phyloP scores from a whole-genome alignment of 2,329 filamentous ascomycete genomes.

The Penicillium capsulatum region DNA sequence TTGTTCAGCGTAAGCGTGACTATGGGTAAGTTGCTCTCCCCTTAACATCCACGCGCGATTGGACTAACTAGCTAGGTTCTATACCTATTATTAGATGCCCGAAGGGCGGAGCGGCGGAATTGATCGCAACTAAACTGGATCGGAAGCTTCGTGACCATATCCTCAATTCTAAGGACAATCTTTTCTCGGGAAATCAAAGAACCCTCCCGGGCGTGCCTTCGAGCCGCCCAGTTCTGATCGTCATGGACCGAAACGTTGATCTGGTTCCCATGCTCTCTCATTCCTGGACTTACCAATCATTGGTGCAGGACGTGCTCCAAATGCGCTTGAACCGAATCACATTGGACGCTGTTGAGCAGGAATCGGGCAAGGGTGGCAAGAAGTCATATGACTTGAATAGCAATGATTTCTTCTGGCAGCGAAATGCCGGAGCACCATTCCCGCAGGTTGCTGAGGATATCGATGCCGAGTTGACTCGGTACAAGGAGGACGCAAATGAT shows the following conservation, averaged over 20 bases:
- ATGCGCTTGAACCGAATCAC: constrained; percentile 92
- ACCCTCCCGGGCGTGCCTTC: constrained; percentile 61
- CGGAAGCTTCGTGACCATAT: constrained; percentile 94
- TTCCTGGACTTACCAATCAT: constrained; percentile 84
- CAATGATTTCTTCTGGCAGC: constrained; percentile 94
- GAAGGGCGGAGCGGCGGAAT: constrained; percentile 85
- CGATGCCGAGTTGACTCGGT: constrained; percentile 85
- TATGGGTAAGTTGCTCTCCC: constrained; percentile 63
- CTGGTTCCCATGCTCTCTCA: constrained; percentile 98
- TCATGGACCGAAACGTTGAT: constrained; percentile 93
- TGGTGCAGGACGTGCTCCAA: constrained; percentile 72
- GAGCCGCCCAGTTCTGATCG: constrained; percentile 81
- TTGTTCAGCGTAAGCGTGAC: constrained; percentile 99
- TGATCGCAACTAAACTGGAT: constrained; percentile 90
- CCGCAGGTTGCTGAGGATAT: constrained; percentile 96
- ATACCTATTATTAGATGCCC: constrained; percentile 95
- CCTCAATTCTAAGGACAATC: constrained; percentile 94
- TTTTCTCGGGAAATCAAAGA: constrained; percentile 70
- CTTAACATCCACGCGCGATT: not conserved
- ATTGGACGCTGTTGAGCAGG: constrained; percentile 75
- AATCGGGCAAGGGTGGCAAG: constrained; percentile 71
- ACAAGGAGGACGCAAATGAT: constrained; percentile 91
- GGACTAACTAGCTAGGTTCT: constrained; percentile 55
- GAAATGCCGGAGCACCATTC: constrained; percentile 85
- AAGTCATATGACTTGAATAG: constrained; percentile 85